These are phyloP conservation scores for Boletellus ananas DNA, from an alignment of 768 basidiomycete species.

Conservation along the genomic window DNA sequence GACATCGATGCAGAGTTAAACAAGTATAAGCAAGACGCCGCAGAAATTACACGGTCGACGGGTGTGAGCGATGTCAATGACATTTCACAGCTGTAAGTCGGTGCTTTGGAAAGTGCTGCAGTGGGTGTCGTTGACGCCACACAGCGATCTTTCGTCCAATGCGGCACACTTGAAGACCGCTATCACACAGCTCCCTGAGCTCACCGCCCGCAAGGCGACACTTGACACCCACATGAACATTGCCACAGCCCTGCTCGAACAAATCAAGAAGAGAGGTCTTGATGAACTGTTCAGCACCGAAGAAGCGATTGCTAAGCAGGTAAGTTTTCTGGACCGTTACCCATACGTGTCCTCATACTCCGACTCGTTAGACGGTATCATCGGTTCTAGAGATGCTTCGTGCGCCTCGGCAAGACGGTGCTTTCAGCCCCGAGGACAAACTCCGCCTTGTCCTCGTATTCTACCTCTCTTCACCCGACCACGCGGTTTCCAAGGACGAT, in stretches of 20 bases:
- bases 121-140: slow-evolving; percentile 7
- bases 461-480: slow-evolving; percentile 85
- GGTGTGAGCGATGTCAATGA: slow-evolving; percentile 96
- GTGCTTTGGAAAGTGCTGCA: neutral
- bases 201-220: slow-evolving; percentile 94
- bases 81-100: slow-evolving; percentile 82
- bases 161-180: slow-evolving; percentile 94
- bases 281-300: slow-evolving; percentile 98
- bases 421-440: slow-evolving; percentile 77
- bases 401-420: slow-evolving; percentile 57
- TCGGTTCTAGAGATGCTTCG: slow-evolving; percentile 88
- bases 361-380: slow-evolving; percentile 54
- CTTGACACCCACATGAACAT: slow-evolving; percentile 99
- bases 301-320: slow-evolving; percentile 86
- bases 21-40: slow-evolving; percentile 92
- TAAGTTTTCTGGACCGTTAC: slow-evolving; percentile 24
- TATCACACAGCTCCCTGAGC: slow-evolving; percentile 93
- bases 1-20: slow-evolving; percentile 92
- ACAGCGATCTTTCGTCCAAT: slow-evolving; percentile 83
- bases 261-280: slow-evolving; percentile 91
- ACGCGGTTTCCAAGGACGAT: slow-evolving; percentile 82
- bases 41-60: slow-evolving; percentile 93
- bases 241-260: slow-evolving; percentile 88
- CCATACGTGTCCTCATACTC: neutral
- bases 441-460: slow-evolving; percentile 93